Base-by-base conservation (phyloP, 805 yeast genomes). In the Teunomyces gatunensis region DNA sequence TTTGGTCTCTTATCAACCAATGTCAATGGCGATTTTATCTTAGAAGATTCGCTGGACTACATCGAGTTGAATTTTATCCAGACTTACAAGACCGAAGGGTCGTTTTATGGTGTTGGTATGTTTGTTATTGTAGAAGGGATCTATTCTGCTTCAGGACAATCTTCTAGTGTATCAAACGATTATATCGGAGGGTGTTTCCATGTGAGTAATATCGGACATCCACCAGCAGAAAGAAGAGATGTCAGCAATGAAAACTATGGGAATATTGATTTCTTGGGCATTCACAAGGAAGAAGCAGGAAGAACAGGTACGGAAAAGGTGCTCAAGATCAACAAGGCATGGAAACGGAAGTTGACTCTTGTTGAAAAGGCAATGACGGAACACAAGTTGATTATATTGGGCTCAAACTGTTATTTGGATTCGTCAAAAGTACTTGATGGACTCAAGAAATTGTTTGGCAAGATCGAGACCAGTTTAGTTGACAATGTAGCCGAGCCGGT, bases 71-170 rank as follows among this genome's bases (percentile, higher is more conserved):
- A 87, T 47, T 58, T 87, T 4, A 67, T 75, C 7, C 85, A 84
- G 54, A 74, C 89, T 1, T 70, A 74, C 13, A 84, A 86, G 39
- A 78, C 86, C 20, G 73, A 73, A 2, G 89, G 84, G 0, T 75
- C 85, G 6, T 91, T 80, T 57, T 84, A 80, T 57, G 80, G 84
- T 2, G 74, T 80, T 0, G 98, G 99, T 1, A 83, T 85, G 71
- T 82, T 85, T 55, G 80, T 89, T 0, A 67, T 92, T 2, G 85
- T 87, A 45, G 96, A 89, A 59, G 99, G 99, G 13, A 81, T 88
- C 13, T 89, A 89, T 60, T 81, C 84, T 12, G 83, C 84, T 3
- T 78, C 81, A 13, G 81, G 84, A 2, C 82, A 78, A 42, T 57
- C 68, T 7, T 57, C 63, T 39, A 61, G 62, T 45, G 60, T 60